Conservation (phyloP, 179 eudicot genomes). For the Spinacia oleracea region DNA sequence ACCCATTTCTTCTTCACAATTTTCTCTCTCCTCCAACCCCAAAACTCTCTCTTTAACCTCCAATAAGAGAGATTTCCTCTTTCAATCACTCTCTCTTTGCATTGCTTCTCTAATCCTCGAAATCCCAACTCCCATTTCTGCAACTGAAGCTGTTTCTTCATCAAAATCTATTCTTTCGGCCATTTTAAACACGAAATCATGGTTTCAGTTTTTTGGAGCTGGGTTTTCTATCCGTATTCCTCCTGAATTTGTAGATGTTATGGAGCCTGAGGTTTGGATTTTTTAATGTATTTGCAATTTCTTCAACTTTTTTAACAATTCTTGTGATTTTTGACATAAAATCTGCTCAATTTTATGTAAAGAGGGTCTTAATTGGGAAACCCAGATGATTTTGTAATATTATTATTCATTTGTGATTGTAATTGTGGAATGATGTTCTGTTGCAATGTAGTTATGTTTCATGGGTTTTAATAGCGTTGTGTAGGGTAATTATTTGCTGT, state of each 20-base stretch:
- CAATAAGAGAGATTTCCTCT: conserved; percentile 43
- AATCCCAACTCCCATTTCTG: conserved; percentile 34
- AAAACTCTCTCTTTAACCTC: conserved; percentile 13
- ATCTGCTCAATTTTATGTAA: background rate
- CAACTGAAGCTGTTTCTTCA: conserved; percentile 31
- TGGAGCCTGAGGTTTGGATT: conserved; percentile 79
- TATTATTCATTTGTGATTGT: background rate
- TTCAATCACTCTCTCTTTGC: conserved; percentile 40
- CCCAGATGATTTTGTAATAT: background rate
- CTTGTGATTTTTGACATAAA: background rate
- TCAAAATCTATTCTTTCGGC: conserved; percentile 61
- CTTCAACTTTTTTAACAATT: background rate
- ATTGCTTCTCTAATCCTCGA: conserved; percentile 40
- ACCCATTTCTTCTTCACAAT: background rate
- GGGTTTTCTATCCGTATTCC: conserved; percentile 94
- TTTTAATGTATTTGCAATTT: background rate
- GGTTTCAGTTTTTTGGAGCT: conserved; percentile 88
- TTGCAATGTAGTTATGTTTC: background rate
- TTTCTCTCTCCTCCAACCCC: conserved; percentile 20
- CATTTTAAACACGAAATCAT: conserved; percentile 83
- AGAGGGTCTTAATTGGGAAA: background rate
- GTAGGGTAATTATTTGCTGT: background rate
- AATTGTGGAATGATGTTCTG: background rate
- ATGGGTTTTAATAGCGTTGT: background rate
- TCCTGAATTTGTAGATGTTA: conserved; percentile 70